Conservation (phyloP, 768 basidiomycete genomes). For the Russula brevipes region DNA sequence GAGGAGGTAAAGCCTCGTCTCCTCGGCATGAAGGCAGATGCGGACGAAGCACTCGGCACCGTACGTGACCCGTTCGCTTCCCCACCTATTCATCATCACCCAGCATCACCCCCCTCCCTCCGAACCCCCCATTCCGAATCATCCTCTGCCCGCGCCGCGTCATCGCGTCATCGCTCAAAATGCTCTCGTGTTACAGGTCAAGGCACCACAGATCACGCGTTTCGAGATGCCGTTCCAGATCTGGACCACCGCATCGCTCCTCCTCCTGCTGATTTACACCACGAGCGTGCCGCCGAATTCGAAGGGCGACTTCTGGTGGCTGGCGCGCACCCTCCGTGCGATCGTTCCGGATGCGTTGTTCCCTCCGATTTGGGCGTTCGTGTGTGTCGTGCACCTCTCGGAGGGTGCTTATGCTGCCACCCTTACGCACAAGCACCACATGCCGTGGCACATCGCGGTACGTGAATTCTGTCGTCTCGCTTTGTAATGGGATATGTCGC, state of each 20-base stretch:
- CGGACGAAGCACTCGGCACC: conserved; percentile 78
- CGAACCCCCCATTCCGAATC: no score
- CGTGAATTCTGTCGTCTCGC: conserved; percentile 27
- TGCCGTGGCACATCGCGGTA: conserved; percentile 40
- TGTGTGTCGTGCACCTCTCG: conserved; percentile 37
- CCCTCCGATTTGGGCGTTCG: conserved; percentile 33
- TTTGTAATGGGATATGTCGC: neutral
- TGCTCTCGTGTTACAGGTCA: conserved; percentile 8
- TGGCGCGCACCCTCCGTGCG: conserved; percentile 33
- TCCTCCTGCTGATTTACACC: conserved; percentile 35
- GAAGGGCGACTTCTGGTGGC: conserved; percentile 24
- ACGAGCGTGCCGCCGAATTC: conserved; percentile 29
- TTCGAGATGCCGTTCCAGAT: conserved; percentile 44
- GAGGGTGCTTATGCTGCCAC: conserved; percentile 46
- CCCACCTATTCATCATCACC: neutral
- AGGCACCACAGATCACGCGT: conserved; percentile 51
- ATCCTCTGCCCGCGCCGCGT: neutral
- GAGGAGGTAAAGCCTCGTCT: conserved; percentile 80
- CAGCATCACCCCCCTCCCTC: no score
- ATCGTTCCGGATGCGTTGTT: conserved; percentile 32
- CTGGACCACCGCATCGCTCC: conserved; percentile 28
- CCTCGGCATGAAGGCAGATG: conserved; percentile 72
- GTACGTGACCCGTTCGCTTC: conserved; percentile 35
- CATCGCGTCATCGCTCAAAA: neutral
- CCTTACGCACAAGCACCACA: conserved; percentile 49